A percentile compares a stretch with the other conserved stretches of the same genome.
Conservation (phyloP, 306 rosid genomes). For the Cicer yamashitae region DNA sequence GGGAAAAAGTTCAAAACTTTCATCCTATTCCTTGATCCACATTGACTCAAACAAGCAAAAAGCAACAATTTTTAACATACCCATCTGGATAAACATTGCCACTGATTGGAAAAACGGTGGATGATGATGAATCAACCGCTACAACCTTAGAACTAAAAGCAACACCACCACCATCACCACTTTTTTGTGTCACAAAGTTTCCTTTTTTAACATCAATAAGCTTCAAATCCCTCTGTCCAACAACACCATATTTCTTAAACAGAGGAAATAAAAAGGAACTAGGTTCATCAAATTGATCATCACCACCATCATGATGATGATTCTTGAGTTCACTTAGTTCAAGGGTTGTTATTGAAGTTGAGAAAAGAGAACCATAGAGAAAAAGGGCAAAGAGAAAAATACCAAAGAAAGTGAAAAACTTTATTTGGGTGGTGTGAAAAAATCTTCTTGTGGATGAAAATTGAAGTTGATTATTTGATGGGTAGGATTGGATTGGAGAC, state of each 20-base stretch:
- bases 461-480: conserved; percentile 43
- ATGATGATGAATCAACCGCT: conserved; percentile 56
- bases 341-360: conserved; percentile 45
- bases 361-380: conserved; percentile 57
- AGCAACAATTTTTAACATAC: conserved; percentile 49
- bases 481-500: conserved; percentile 46
- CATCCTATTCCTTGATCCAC: background rate
- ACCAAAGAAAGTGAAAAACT: conserved; percentile 56
- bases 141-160: conserved; percentile 46
- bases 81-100: conserved; percentile 85
- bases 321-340: conserved; percentile 52
- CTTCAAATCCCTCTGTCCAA: conserved; percentile 53
- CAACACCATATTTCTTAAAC: conserved; percentile 52
- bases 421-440: conserved; percentile 47
- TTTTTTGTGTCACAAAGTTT: conserved; percentile 38
- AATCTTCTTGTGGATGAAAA: conserved; percentile 42
- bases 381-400: conserved; percentile 59
- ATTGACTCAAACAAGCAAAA: conserved; percentile 13
- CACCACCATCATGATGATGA: conserved; percentile 55
- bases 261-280: conserved; percentile 61
- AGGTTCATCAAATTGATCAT: conserved; percentile 43
- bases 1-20: background rate
- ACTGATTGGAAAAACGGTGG: conserved; percentile 69
- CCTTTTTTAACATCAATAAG: conserved; percentile 51
- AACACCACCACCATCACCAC: conserved; percentile 1